Evolutionary conservation across 495 filamentous ascomycete species (phyloP), one percentile per base, ranked within the genome.

Genomic region (Cenococcum geophilum): DNA sequence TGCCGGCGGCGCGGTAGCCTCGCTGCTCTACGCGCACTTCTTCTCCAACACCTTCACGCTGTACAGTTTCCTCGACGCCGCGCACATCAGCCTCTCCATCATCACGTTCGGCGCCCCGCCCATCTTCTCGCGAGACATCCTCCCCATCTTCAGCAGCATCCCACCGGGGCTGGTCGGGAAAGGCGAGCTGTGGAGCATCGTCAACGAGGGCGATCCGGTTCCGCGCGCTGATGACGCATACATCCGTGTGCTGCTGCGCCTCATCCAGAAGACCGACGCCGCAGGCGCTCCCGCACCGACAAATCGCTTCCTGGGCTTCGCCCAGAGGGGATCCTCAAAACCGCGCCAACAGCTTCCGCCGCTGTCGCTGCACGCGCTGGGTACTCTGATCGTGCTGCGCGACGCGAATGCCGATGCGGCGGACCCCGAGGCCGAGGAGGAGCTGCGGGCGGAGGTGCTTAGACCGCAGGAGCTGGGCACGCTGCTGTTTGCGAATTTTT

Each of bases 61-160:
- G 36, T 40, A 40, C 36, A 40, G 14, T 40, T 40, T 40, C 36
- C 36, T 40, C 36, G 36, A 40, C 36, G 36, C 36, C 36, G 36
- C 18, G 48, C 36, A 25, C 18, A 51, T 51, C 18, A 51, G 22
- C 6, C n/a, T 51, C 48, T 51, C 48, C 48, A 11, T 51, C n/a
- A 51, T 51, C n/a, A 51, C 48, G n/a, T 51, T 51, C 22, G 48
- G 48, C 22, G 48, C 48, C 22, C 48, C 48, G 22, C 48, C 48
- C 6, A 40, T 40, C 36, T 40, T 40, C 14, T 40, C 36, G 14
- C 36, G 36, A 40, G 36, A 40, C 36, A 40, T 40, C 36, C 36
- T 8, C 36, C 36, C 36, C 36, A 14, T 40, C 36, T 40, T 40
- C 36, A 40, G 36, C 36, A 40, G 14, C 14, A 40, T 40, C 36